These are phyloP conservation scores for Blastomyces percursus DNA, from an alignment of 2,329 filamentous ascomycete genomes.

Conservation along the genomic window DNA sequence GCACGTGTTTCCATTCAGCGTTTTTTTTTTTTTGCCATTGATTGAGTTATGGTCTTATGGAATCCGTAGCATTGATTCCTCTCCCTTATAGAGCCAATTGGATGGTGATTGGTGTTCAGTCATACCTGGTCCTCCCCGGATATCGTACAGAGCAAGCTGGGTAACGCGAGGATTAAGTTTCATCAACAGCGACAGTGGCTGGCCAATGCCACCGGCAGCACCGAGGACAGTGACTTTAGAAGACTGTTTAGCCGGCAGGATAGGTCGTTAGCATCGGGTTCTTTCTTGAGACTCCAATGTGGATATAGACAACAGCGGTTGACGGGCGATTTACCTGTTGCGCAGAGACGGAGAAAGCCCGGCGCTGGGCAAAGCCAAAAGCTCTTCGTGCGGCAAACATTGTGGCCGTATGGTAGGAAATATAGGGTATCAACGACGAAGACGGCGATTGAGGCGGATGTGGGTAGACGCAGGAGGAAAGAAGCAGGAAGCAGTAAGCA, in stretches of 20 bases:
- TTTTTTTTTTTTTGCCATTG: not conserved
- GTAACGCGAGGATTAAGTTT: conserved; percentile 96
- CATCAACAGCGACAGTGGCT: conserved; percentile 91
- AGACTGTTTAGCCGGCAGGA: conserved; percentile 45
- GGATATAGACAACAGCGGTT: conserved; percentile 1
- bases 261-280: not conserved
- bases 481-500: too few species aligned
- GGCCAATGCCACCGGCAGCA: conserved; percentile 95
- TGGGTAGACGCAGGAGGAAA: conserved; percentile 10
- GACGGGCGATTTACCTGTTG: conserved; percentile 54
- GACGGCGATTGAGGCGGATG: not conserved
- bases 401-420: conserved; percentile 25
- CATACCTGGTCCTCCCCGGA: conserved; percentile 83
- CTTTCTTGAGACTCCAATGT: not conserved
- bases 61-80: not conserved
- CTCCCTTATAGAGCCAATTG: not conserved
- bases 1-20: not conserved
- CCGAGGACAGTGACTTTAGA: conserved; percentile 97
- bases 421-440: conserved; percentile 8
- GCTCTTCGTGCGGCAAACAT: conserved; percentile 63
- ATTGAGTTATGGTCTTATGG: conserved; percentile 44
- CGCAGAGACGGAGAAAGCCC: conserved; percentile 71
- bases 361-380: conserved; percentile 53
- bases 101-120: conserved; percentile 15
- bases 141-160: conserved; percentile 95